Percentiles rank a stretch among this genome's conserved stretches.
Evolutionary conservation across 371 early-diverging fungal species (phyloP).

Genomic region (Parasitella parasitica): DNA sequence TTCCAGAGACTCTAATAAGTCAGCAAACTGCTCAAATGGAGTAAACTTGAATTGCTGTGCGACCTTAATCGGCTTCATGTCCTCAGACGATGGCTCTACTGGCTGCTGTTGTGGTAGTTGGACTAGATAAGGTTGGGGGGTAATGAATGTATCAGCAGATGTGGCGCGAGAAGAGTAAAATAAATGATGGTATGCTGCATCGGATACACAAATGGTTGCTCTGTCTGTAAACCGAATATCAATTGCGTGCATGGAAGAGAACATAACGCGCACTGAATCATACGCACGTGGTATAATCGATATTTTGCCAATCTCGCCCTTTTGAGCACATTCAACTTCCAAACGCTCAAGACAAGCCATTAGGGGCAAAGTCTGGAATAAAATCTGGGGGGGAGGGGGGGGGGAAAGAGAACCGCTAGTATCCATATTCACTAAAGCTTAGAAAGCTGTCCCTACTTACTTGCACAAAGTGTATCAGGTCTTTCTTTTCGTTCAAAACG

Average conservation of each 20-base stretch:
- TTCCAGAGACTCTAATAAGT: constrained; percentile 28
- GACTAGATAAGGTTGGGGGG: constrained; percentile 21
- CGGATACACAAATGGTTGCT: constrained; percentile 35
- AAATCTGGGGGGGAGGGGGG: too few relatives aligned
- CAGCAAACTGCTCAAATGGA: constrained; percentile 35
- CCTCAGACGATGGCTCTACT: neutral
- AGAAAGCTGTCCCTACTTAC: constrained; percentile 6
- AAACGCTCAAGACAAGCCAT: constrained; percentile 44
- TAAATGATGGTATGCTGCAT: constrained; percentile 38
- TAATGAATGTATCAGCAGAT: constrained; percentile 8
- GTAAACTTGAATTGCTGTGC: constrained; percentile 39
- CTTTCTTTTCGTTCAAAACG: constrained; percentile 43
- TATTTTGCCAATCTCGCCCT: constrained; percentile 39
- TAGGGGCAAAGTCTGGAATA: constrained; percentile 50
- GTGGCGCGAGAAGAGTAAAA: constrained; percentile 23
- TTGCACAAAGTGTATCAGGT: constrained; percentile 47
- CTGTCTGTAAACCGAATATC: constrained; percentile 43
- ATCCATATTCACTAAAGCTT: neutral
- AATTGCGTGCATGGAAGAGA: constrained; percentile 47
- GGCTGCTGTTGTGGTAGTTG: neutral
- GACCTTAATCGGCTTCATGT: constrained; percentile 30
- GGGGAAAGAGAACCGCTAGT: neutral
- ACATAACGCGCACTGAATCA: constrained; percentile 56
- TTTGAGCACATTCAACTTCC: constrained; percentile 28
- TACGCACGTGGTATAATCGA: constrained; percentile 57